Conservation (phyloP, 2,329 filamentous ascomycete species). For the Rhinocladiella similis region DNA sequence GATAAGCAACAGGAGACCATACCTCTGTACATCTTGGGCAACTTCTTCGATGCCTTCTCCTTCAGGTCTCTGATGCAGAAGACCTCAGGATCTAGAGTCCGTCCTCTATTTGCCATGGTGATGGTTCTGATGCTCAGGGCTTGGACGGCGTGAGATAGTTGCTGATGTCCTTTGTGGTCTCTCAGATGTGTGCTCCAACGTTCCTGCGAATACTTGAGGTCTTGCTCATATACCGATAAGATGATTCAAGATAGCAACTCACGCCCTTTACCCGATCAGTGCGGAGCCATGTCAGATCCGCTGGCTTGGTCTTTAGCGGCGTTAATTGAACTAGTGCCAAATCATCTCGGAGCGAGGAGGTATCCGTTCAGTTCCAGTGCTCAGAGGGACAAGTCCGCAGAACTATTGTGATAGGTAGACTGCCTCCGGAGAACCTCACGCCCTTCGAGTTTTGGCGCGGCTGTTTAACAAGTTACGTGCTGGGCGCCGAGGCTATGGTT, state of each 20-base stretch:
- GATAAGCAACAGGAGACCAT: not conserved
- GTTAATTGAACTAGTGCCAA: not conserved
- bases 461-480: not conserved
- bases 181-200: too few relatives aligned
- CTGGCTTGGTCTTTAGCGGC: too few relatives aligned
- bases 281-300: too few relatives aligned
- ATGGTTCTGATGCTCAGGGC: not conserved
- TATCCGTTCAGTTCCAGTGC: not conserved
- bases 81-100: slow-evolving; percentile 32
- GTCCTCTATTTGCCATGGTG: slow-evolving; percentile 37
- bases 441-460: not conserved
- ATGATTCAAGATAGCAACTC: too few relatives aligned
- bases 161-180: too few relatives aligned
- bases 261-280: too few relatives aligned
- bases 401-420: not conserved
- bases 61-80: slow-evolving; percentile 29
- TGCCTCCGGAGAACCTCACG: not conserved
- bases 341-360: not conserved
- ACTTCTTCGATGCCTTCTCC: slow-evolving; percentile 15
- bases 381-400: not conserved
- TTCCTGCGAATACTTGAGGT: too few relatives aligned
- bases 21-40: slow-evolving; percentile 22
- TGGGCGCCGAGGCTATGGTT: not conserved
- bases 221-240: too few relatives aligned
- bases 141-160: too few relatives aligned